A percentile compares a stretch with the other conserved stretches of the same genome.
These are phyloP conservation scores for Populus hybrid DNA, from an alignment of 441 rosid species.

Conservation along the genomic window DNA sequence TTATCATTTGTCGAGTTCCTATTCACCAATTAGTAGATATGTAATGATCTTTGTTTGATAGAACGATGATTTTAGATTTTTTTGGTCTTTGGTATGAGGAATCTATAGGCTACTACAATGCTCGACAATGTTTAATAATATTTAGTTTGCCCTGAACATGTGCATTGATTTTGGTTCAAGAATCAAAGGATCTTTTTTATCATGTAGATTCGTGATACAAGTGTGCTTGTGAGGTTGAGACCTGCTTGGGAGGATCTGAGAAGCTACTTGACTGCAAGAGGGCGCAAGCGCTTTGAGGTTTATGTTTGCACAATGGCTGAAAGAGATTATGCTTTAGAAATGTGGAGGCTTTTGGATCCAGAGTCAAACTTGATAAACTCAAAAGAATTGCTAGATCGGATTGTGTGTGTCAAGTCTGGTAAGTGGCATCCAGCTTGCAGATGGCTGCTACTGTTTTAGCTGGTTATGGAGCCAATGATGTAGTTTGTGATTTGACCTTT, in stretches of 20 bases:
- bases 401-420: slow-evolving; percentile 98
- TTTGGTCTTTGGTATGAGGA: not conserved
- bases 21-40: not conserved
- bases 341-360: slow-evolving; percentile 99
- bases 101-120: not conserved
- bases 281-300: slow-evolving; percentile 98
- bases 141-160: not conserved
- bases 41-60: not conserved
- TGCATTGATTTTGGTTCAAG: slow-evolving; percentile 10
- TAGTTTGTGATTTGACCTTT: slow-evolving; percentile 10
- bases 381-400: slow-evolving; percentile 74
- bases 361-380: slow-evolving; percentile 83
- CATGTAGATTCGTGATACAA: slow-evolving; percentile 87
- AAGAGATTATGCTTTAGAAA: slow-evolving; percentile 95
- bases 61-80: not conserved
- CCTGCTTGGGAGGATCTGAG: slow-evolving; percentile 99
- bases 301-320: slow-evolving; percentile 99
- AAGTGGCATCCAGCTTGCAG: slow-evolving; percentile 23
- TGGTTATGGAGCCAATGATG: slow-evolving; percentile 7
- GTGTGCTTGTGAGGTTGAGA: slow-evolving; percentile 99
- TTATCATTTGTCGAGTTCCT: not conserved
- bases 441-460: slow-evolving; percentile 12
- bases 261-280: slow-evolving; percentile 91
- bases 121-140: not conserved
- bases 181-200: slow-evolving; percentile 12